phyloP scores from a whole-genome alignment of 2,329 filamentous ascomycete genomes.

The Aspergillus alliaceus region DNA sequence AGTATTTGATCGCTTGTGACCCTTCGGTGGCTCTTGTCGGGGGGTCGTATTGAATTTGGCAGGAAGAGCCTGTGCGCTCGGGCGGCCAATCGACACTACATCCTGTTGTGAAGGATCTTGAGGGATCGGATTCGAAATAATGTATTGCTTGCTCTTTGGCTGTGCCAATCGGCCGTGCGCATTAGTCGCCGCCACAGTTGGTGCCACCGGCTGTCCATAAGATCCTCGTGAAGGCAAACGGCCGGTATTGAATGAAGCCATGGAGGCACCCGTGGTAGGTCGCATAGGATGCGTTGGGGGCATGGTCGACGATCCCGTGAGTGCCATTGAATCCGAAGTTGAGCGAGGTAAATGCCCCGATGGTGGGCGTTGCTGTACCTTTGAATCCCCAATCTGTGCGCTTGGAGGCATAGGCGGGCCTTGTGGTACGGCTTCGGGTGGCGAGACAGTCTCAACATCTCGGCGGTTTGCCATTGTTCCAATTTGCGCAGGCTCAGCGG shows the following conservation, averaged over 20 bases:
- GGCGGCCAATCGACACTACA: constrained; percentile 59
- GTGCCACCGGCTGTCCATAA: constrained; percentile 85
- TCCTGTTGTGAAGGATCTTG: constrained; percentile 54
- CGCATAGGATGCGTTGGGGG: constrained; percentile 52
- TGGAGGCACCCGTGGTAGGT: constrained; percentile 79
- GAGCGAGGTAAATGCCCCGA: constrained; percentile 54
- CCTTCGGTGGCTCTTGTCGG: constrained; percentile 46
- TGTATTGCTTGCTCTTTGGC: constrained; percentile 68
- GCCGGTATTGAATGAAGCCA: constrained; percentile 62
- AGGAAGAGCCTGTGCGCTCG: constrained; percentile 59
- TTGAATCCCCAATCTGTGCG: constrained; percentile 11
- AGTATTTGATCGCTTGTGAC: constrained; percentile 70
- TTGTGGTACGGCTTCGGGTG: constrained; percentile 1
- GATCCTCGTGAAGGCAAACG: constrained; percentile 73
- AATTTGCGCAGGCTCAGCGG: constrained; percentile 48
- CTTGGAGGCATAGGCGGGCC: constrained; percentile 6
- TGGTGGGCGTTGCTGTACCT: constrained; percentile 39
- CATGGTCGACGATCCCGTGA: constrained; percentile 43
- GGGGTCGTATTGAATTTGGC: constrained; percentile 59
- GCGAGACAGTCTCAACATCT: constrained; percentile 8
- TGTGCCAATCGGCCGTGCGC: constrained; percentile 88
- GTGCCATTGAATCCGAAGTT: constrained; percentile 58
- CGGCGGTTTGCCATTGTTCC: constrained; percentile 18
- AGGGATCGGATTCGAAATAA: constrained; percentile 67
- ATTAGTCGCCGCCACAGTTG: constrained; percentile 83